Evolutionary conservation across 164 flowering plant genomes (phyloP).

Genomic region (Vitis riparia): DNA sequence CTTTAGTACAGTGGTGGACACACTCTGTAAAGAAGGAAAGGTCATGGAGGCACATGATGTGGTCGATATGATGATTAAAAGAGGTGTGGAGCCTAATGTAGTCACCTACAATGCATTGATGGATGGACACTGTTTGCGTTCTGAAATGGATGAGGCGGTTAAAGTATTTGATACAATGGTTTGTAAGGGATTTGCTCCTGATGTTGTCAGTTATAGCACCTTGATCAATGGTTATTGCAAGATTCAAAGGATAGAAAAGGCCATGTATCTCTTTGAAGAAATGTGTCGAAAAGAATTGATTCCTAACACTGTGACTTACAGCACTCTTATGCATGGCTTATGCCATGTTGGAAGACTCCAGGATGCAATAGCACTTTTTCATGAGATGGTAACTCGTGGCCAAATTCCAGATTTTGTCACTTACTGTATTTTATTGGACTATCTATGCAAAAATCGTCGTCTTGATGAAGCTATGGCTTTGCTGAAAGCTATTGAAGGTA

Average conservation of each 20-base stretch:
- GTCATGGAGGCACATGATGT: background rate
- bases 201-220: conserved; percentile 6
- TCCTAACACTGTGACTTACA: background rate
- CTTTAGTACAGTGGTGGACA: background rate
- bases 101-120: conserved; percentile 6
- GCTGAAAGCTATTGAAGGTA: background rate
- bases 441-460: background rate
- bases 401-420: conserved; percentile 2
- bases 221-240: conserved; percentile 12
- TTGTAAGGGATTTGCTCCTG: background rate
- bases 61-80: background rate
- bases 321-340: background rate
- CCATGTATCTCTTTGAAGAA: background rate
- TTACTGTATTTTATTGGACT: conserved; percentile 2
- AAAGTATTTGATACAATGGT: conserved; percentile 9
- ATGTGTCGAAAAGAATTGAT: background rate
- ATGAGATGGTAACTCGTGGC: conserved; percentile 3
- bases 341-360: conserved; percentile 1
- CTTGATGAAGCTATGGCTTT: background rate
- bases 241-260: background rate
- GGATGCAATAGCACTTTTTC: conserved; percentile 1
- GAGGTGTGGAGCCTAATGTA: background rate
- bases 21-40: conserved; percentile 8
- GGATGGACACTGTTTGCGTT: conserved; percentile 7
- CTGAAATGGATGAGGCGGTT: conserved; percentile 5